Conservation (phyloP, 1,284 basidiomycete genomes). For the Apiotrichum akiyoshidainum region DNA sequence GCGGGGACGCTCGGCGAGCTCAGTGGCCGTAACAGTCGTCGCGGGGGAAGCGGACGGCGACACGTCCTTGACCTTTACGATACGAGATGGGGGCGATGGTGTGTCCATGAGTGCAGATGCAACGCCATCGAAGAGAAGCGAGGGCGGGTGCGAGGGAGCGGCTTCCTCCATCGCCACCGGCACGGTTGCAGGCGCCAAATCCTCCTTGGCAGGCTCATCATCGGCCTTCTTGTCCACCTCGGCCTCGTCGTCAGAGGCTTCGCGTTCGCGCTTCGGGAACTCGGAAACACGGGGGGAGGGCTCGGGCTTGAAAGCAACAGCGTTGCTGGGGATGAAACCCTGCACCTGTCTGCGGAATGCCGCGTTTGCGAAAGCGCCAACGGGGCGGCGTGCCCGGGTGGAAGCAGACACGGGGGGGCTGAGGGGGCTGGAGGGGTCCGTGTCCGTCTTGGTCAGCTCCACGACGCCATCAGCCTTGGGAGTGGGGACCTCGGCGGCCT, state of each 20-base stretch:
- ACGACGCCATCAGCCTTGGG: neutral
- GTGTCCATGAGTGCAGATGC: neutral
- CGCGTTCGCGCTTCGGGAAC: neutral
- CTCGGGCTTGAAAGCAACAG: neutral
- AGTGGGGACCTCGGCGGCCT: too few relatives aligned
- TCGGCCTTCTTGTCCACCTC: neutral
- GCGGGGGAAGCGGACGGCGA: neutral
- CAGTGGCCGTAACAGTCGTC: neutral
- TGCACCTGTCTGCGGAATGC: constrained; percentile 13
- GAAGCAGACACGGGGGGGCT: neutral
- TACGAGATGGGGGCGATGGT: neutral
- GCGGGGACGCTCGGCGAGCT: neutral
- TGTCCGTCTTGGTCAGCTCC: neutral
- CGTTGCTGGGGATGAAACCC: constrained; percentile 9
- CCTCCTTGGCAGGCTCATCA: neutral
- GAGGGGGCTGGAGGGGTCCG: neutral
- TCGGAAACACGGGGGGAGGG: neutral
- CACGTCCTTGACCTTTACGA: neutral
- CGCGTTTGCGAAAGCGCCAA: constrained; percentile 2
- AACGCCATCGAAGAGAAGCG: neutral
- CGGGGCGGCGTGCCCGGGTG: constrained; percentile 1
- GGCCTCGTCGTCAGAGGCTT: neutral
- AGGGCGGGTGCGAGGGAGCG: neutral
- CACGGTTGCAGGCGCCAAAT: neutral
- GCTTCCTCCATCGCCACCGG: neutral